Evolutionary conservation across 2,329 filamentous ascomycete species (phyloP), one percentile per base, ranked within the genome.

Genomic region (Sporothrix inflata): DNA sequence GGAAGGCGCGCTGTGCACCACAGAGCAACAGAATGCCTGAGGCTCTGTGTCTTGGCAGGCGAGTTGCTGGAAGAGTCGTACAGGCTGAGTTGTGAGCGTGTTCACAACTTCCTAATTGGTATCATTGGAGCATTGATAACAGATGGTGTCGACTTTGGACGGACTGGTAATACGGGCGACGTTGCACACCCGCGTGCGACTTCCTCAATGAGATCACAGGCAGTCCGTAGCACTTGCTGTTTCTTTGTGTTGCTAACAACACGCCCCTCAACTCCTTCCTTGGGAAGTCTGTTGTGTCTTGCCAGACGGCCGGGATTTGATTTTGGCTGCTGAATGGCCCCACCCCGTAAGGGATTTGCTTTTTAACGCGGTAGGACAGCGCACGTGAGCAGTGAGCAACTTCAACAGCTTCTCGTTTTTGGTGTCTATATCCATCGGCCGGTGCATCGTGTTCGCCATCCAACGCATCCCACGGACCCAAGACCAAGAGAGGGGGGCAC

Each of bases 281-380:
- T n/a, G 34, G n/a, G 19, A n/a, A 21, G 4, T 55, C n/a, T 53
- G 49, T 12, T 30, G 16, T 42, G 60, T 42, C 49, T 53, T 69
- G 67, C 71, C 71, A 72, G 49, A 72, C 40, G 30, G 40, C 45
- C 71, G 71, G 71, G 71, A 73, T 73, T 71, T 73, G 72, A 69
- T 73, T 12, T 51, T 16, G 47, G 49, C 3, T 14, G 16, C 21
- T 12, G 40, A 7, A n/a, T 1, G 21, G 69, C 45, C 45, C 69
- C 57, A 69, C 65, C 30, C 6, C 30, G 21, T 42, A 49, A 45
- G 71, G 66, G 67, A 60, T 72, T 70, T 70, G 60, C 66, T 47
- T 69, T 51, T 34, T 30, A 4, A 19, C 21, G 16, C 51, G 27
- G 51, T 66, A 68, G 61, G 63, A 68, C 53, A 40, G 57, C n/a